Evolutionary conservation across 345 rosid genomes (phyloP), one percentile per base, ranked within the genome.

Genomic region (Cochlearia excelsa): DNA sequence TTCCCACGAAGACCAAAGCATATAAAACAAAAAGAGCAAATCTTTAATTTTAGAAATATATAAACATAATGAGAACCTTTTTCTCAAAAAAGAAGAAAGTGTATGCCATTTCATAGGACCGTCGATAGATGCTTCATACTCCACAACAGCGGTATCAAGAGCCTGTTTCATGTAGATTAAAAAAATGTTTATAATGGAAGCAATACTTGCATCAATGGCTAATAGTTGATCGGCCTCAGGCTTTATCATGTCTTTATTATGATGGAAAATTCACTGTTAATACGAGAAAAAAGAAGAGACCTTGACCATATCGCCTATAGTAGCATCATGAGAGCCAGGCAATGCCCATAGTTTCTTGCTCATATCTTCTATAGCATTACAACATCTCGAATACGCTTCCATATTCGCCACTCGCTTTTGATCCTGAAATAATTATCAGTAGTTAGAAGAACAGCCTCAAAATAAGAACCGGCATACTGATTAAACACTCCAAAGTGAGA

Each of bases 31-130:
- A 33, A 30, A 38, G 39, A 44, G 35, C 52, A 47, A 47, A 29
- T 52, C 30, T 54, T 41, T 31, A 4, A 6, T 31, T 57, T 57
- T 46, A 5, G 1, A 9, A 44, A 38, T 45, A 10, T 30, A 11
- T 52, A 69, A 57, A 57, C 60, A 57, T 49, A 53, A 61, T 2
- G 43, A 63, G 45, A 51, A 75, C 79, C 79, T 75, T 43, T 71
- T 68, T 66, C 52, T 63, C 49, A 78, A 31, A 54, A 80, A 80
- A 10, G 65, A 64, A 9, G 65, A 75, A 10, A 80, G 62, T 57
- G 74, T 73, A 68, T 80, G 70, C 84, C 84, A 78, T 58, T 80
- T 80, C 66, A 59, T 59, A 30, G 82, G 80, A 68, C 80, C 78
- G 33, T 70, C 70, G 55, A 58, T 47, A 42, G 78, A 80, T 68